These are phyloP conservation scores for Cyclotella choctawhatcheeana DNA, from an alignment of 108 stramenopile species.

Conservation along the genomic window DNA sequence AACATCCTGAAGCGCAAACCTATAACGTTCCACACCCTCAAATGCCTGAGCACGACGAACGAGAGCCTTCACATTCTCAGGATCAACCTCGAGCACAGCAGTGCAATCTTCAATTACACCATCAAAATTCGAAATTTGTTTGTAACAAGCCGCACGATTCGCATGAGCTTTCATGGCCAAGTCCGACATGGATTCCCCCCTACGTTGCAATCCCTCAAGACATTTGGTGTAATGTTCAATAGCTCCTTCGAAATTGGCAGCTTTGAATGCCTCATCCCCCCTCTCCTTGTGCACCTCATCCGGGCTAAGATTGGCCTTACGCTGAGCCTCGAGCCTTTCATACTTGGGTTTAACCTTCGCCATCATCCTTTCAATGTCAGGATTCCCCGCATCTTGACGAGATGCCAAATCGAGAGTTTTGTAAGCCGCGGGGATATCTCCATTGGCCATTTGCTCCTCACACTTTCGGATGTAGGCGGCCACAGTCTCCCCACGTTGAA, in stretches of 20 bases:
- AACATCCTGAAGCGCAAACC: conserved; percentile 97
- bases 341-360: conserved; percentile 88
- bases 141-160: conserved; percentile 99
- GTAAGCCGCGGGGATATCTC: conserved; percentile 88
- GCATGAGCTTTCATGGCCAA: conserved; percentile 94
- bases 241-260: conserved; percentile 69
- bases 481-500: conserved; percentile 91
- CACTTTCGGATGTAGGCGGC: conserved; percentile 85
- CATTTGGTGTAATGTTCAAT: conserved; percentile 94
- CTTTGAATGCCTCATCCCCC: conserved; percentile 95
- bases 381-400: conserved; percentile 95
- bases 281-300: conserved; percentile 94
- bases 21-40: conserved; percentile 95
- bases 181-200: conserved; percentile 66
- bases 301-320: conserved; percentile 77
- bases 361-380: conserved; percentile 88
- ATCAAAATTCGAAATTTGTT: conserved; percentile 99
- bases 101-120: conserved; percentile 96
- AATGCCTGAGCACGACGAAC: conserved; percentile 98
- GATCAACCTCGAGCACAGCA: conserved; percentile 95
- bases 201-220: conserved; percentile 78
- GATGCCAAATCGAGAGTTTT: conserved; percentile 91
- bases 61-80: conserved; percentile 97
- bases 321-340: conserved; percentile 86
- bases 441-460: conserved; percentile 85